Evolutionary conservation across 225 moss, liverwort and hornwort species (phyloP).

Genomic region (Takakia lepidozioides): DNA sequence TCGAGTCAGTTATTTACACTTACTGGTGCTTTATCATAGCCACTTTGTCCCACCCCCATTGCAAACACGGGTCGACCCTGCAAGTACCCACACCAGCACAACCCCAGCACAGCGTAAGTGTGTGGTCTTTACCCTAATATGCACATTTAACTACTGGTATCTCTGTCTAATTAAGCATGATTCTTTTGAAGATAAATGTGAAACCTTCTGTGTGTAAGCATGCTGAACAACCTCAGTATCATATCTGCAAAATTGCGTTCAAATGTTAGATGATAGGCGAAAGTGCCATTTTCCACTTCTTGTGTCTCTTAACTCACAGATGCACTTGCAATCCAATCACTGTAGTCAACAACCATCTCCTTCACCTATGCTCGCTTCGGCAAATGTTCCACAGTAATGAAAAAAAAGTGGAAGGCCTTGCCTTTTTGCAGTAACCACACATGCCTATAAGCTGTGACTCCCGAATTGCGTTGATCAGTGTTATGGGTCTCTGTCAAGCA

Average conservation of each 20-base stretch:
- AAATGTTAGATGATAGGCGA: no score
- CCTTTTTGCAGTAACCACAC: conserved; percentile 89
- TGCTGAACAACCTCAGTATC: not conserved
- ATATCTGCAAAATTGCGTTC: not conserved
- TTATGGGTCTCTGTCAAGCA: conserved; percentile 64
- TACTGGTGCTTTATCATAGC: conserved; percentile 85
- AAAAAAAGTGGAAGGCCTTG: conserved; percentile 8
- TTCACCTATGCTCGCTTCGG: no score
- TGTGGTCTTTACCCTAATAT: not conserved
- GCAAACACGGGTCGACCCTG: conserved; percentile 99
- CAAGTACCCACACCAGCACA: not conserved
- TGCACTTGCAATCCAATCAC: not conserved
- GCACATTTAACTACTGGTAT: no score
- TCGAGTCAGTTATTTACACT: no score
- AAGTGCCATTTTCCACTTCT: not conserved
- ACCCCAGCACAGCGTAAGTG: not conserved
- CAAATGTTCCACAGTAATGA: no score
- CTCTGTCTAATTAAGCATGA: no score
- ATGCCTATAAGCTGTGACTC: conserved; percentile 74
- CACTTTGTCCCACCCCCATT: conserved; percentile 73
- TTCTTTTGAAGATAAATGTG: no score
- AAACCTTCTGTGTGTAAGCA: no score
- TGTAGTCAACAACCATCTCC: not conserved
- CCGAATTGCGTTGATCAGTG: conserved; percentile 61
- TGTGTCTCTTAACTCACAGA: not conserved